Evolutionary conservation across 1,284 basidiomycete species (phyloP).

Genomic region (Jaminaea rosea): DNA sequence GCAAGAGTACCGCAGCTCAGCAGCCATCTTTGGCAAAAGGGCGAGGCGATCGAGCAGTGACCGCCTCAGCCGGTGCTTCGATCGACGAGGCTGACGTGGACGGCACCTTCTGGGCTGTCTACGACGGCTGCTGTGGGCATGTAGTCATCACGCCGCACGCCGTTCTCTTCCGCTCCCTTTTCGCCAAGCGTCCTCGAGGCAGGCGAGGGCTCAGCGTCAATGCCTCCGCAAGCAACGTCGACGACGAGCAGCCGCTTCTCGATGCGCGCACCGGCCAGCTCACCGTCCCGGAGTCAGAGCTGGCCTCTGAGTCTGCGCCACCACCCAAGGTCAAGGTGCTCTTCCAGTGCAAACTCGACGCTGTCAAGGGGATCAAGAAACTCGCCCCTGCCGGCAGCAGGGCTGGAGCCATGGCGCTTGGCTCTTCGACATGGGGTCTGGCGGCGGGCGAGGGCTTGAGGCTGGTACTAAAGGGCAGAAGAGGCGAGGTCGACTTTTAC

Average conservation of each 20-base stretch:
- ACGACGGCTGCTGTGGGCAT: conserved; percentile 5
- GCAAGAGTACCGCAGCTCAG: neutral
- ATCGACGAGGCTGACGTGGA: neutral
- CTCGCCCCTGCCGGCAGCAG: neutral
- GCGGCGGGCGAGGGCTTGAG: neutral
- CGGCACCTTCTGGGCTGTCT: conserved; percentile 5
- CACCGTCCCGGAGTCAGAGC: conserved; percentile 1
- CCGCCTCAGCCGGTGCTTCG: neutral
- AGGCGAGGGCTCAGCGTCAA: neutral
- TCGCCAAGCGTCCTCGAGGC: conserved; percentile 1
- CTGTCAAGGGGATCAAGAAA: neutral
- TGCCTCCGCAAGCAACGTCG: neutral
- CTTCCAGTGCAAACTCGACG: neutral
- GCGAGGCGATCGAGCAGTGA: neutral
- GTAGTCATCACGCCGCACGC: conserved; percentile 5
- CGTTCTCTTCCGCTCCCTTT: conserved; percentile 4
- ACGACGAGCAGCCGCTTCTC: neutral
- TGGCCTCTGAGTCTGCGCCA: neutral
- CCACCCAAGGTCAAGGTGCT: neutral
- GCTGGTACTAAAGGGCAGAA: neutral
- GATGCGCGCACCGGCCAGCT: conserved; percentile 3
- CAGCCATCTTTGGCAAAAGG: neutral
- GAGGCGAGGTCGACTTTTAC: neutral
- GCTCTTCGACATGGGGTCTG: too few relatives aligned
- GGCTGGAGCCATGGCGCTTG: neutral